Percentiles rank a stretch among this genome's conserved stretches.
Conservation (phyloP, 2,329 filamentous ascomycete genomes). For the Balansia obtecta region DNA sequence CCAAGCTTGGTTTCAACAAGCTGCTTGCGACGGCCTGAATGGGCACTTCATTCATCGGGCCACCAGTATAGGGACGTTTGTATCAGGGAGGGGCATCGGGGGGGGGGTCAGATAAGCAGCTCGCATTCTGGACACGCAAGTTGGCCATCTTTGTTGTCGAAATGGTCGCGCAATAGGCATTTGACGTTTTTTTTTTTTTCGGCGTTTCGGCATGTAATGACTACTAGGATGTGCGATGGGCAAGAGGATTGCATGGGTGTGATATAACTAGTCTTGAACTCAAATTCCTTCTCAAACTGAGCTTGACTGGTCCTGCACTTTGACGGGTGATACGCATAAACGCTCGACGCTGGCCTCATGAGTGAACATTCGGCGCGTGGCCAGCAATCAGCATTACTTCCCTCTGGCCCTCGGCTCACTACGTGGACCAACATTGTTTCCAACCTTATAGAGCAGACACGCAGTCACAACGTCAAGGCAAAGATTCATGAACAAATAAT, state of each 20-base stretch:
- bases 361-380: too few relatives aligned
- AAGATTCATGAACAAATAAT: constrained; percentile 6
- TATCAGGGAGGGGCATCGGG: background rate
- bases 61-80: background rate
- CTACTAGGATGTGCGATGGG: background rate
- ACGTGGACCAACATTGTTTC: background rate
- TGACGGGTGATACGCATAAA: too few relatives aligned
- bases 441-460: background rate
- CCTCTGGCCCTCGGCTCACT: background rate
- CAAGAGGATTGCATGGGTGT: background rate
- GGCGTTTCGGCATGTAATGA: background rate
- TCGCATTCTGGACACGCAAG: background rate
- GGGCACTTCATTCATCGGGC: background rate
- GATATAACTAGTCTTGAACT: background rate
- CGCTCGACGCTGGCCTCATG: too few relatives aligned
- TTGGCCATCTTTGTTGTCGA: background rate
- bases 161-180: background rate
- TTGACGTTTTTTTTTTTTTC: background rate
- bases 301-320: background rate
- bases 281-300: background rate
- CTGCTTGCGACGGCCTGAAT: constrained; percentile 9
- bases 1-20: constrained; percentile 45
- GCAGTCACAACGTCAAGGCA: background rate
- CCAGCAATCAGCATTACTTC: too few relatives aligned
- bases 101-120: background rate